Conservation (phyloP, 306 rosid genomes). For the Glycine tomentella region DNA sequence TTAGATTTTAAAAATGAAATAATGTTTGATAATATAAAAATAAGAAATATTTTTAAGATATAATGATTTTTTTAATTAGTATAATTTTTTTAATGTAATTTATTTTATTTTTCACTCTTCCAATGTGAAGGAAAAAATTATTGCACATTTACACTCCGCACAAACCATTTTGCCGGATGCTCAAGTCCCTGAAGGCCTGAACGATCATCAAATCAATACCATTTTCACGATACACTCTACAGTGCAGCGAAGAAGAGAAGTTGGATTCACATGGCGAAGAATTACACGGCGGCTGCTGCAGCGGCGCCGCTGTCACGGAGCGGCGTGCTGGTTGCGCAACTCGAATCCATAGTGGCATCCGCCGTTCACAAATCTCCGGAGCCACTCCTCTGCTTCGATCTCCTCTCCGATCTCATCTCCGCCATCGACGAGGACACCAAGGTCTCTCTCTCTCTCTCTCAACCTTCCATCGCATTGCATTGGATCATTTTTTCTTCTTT, state of each 20-base stretch:
- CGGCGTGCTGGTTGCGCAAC: constrained; percentile 94
- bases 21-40: too few species aligned
- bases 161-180: constrained; percentile 26
- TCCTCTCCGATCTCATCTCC: constrained; percentile 96
- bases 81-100: too few species aligned
- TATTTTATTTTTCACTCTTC: too few species aligned
- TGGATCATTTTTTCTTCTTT: not conserved
- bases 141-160: not conserved
- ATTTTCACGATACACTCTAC: not conserved
- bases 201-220: constrained; percentile 5
- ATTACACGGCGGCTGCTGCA: constrained; percentile 49
- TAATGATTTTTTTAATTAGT: too few species aligned
- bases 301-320: constrained; percentile 86
- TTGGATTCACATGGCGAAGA: constrained; percentile 63
- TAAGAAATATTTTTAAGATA: too few species aligned
- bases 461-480: constrained; percentile 9
- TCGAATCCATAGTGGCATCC: constrained; percentile 95
- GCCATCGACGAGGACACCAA: constrained; percentile 87
- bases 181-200: constrained; percentile 12
- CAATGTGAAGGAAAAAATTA: not conserved
- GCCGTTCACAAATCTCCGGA: constrained; percentile 82
- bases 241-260: constrained; percentile 5
- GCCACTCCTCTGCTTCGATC: constrained; percentile 97
- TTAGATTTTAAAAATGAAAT: too few species aligned
- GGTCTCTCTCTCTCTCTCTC: constrained; percentile 51